These are phyloP conservation scores for Caloboletus inedulis DNA, from an alignment of 1,284 basidiomycete species.

Conservation along the genomic window DNA sequence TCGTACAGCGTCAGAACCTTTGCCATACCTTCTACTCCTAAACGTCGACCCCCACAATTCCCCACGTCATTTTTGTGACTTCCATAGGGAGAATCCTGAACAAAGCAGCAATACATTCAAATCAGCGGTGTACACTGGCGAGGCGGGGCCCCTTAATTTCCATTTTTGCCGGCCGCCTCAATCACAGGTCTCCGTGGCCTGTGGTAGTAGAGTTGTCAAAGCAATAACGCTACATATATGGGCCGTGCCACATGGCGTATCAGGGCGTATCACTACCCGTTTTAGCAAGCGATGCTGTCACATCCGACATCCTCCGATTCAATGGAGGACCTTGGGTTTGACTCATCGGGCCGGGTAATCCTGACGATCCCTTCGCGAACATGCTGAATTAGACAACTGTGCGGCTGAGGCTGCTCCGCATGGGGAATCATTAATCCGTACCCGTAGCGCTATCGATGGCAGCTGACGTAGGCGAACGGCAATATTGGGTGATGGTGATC, in stretches of 20 bases:
- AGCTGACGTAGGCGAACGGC: conserved; percentile 13
- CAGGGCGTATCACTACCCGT: conserved; percentile 23
- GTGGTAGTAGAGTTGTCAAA: conserved; percentile 14
- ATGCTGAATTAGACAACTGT: conserved; percentile 17
- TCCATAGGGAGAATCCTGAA: conserved; percentile 8
- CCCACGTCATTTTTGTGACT: conserved; percentile 12
- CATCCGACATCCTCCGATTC: conserved; percentile 32
- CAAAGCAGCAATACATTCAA: background rate
- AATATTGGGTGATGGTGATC: conserved; percentile 18
- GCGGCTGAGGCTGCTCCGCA: conserved; percentile 20
- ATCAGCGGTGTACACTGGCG: no score
- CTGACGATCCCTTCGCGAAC: conserved; percentile 37
- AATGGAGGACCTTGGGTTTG: conserved; percentile 8
- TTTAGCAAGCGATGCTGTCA: conserved; percentile 20
- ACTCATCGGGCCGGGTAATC: conserved; percentile 32
- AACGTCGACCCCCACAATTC: conserved; percentile 20
- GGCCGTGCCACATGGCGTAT: conserved; percentile 24
- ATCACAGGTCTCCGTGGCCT: conserved; percentile 5
- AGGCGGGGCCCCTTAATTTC: conserved; percentile 20
- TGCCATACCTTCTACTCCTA: no score
- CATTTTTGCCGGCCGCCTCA: conserved; percentile 8
- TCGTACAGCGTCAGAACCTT: background rate
- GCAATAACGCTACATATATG: conserved; percentile 8
- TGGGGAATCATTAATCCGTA: conserved; percentile 29
- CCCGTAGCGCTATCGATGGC: conserved; percentile 24